Conservation (phyloP, 2,329 filamentous ascomycete species). For the Neoascochyta sp. region DNA sequence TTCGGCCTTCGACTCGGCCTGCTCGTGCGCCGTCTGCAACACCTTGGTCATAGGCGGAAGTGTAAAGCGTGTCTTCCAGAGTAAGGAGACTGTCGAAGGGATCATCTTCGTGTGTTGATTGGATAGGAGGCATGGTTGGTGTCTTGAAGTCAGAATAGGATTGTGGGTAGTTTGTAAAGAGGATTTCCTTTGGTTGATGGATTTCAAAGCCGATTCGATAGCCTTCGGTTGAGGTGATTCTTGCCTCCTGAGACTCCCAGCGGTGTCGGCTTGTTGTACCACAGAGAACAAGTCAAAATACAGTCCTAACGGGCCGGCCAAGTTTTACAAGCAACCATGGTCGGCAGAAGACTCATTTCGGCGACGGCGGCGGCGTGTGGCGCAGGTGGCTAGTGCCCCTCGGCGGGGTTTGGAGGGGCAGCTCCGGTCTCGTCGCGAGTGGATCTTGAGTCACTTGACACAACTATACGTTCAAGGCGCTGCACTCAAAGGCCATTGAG, state of each 20-base stretch:
- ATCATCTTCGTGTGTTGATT: constrained; percentile 31
- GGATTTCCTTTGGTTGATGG: too few relatives aligned
- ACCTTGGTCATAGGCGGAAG: constrained; percentile 75
- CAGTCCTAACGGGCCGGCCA: too few relatives aligned
- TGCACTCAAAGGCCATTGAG: too few relatives aligned
- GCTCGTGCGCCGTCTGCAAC: constrained; percentile 69
- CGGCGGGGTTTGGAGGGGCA: constrained; percentile 26
- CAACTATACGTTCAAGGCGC: too few relatives aligned
- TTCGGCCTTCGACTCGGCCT: constrained; percentile 81
- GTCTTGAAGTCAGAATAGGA: not conserved
- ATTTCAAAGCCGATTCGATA: too few relatives aligned
- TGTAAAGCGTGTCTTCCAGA: constrained; percentile 70
- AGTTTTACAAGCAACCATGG: too few relatives aligned
- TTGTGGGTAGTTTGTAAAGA: not conserved
- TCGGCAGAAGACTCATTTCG: too few relatives aligned
- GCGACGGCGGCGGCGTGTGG: too few relatives aligned
- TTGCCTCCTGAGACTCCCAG: too few relatives aligned
- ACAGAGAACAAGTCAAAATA: too few relatives aligned
- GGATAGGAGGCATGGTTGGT: constrained; percentile 4
- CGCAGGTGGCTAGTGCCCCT: constrained; percentile 9
- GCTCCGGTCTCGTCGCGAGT: constrained; percentile 10
- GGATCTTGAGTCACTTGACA: constrained; percentile 25
- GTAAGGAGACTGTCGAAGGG: constrained; percentile 56
- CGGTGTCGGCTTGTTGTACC: too few relatives aligned
- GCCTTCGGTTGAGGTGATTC: too few relatives aligned